phyloP scores from a whole-genome alignment of 345 rosid genomes.

The Brassica napus region Da-Ae NC_063449.1:31867001-31867500 shows the following conservation, averaged over 20 bases:
- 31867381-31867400: slow-evolving; percentile 78
- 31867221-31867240: slow-evolving; percentile 80
- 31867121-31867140: slow-evolving; percentile 76
- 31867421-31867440: slow-evolving; percentile 4
- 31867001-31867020: slow-evolving; percentile 64
- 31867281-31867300: slow-evolving; percentile 83
- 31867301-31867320: slow-evolving; percentile 88
- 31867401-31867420: slow-evolving; percentile 6
- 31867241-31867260: slow-evolving; percentile 94
- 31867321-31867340: slow-evolving; percentile 73
- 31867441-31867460: background rate
- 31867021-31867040: slow-evolving; percentile 78
- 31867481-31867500: too few species aligned
- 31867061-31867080: slow-evolving; percentile 96
- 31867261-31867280: slow-evolving; percentile 83
- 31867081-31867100: slow-evolving; percentile 82
- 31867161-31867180: slow-evolving; percentile 64
- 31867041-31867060: slow-evolving; percentile 90
- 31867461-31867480: background rate
- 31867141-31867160: slow-evolving; percentile 70
- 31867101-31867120: slow-evolving; percentile 84
- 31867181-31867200: slow-evolving; percentile 69
- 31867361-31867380: slow-evolving; percentile 96
- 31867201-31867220: slow-evolving; percentile 77
- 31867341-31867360: slow-evolving; percentile 75